These are phyloP conservation scores for Conticribra weissflogii DNA, from an alignment of 108 stramenopile species.

Conservation along the genomic window DNA sequence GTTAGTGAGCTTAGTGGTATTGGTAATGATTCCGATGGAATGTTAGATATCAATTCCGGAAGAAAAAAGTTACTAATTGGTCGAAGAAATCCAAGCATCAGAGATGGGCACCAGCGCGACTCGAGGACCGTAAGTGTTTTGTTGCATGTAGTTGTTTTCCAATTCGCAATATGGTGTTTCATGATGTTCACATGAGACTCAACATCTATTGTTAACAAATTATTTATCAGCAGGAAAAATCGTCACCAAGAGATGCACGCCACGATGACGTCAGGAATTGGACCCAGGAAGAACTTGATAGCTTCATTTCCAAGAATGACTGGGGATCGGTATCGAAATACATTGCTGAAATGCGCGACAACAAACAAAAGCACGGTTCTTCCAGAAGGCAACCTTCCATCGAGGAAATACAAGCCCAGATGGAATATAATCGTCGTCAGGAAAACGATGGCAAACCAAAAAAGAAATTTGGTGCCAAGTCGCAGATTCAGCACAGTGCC, in stretches of 20 bases:
- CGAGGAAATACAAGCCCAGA: constrained; percentile 19
- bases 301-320: constrained; percentile 78
- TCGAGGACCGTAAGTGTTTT: constrained; percentile 19
- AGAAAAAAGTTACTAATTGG: constrained; percentile 13
- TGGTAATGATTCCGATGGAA: constrained; percentile 32
- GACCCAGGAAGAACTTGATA: constrained; percentile 75
- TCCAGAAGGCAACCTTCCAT: constrained; percentile 9
- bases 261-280: constrained; percentile 35
- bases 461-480: constrained; percentile 24
- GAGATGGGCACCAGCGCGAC: not conserved
- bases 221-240: constrained; percentile 20
- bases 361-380: constrained; percentile 6
- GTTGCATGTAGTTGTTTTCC: not conserved
- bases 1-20: constrained; percentile 49
- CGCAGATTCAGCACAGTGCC: constrained; percentile 18
- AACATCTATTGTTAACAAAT: too few species aligned
- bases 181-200: too few species aligned
- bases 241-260: constrained; percentile 19
- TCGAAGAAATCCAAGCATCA: not conserved
- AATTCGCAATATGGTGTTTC: not conserved
- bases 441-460: constrained; percentile 6
- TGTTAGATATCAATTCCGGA: constrained; percentile 3
- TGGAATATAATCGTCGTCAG: constrained; percentile 7
- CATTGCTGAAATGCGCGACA: constrained; percentile 67
- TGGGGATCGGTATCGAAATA: constrained; percentile 77